Evolutionary conservation across 371 early-diverging fungal species (phyloP), one percentile per base, ranked within the genome.

Genomic region (Mucor indicus): DNA sequence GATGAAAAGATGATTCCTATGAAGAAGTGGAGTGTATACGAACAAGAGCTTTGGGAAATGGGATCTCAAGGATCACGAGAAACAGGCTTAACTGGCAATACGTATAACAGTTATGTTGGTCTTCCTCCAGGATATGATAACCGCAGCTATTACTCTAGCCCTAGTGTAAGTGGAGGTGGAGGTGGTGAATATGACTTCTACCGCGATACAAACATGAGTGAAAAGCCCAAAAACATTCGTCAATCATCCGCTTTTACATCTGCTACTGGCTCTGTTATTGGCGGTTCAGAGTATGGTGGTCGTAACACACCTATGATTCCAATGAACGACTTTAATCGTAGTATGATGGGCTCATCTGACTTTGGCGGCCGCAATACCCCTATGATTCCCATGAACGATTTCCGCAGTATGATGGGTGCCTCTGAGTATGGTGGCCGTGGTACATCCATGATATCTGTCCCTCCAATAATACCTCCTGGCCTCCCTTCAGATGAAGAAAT

Each of bases 1-100:
- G 93, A 93, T 54, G 86, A 91, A 12, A 64, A 81, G 29, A 71
- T 75, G 44, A 91, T 96, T 45, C 91, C 93, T 8, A 67, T 88
- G 60, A 87, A 85, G 81, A 88, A 87, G 61, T 94, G 94, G 94
- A 72, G 81, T 41, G 92, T 92, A 22, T 92, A 91, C 53, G 94
- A 88, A 55, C 82, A 85, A 57, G 86, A 87, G 41, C 59, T 87
- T 31, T 87, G 85, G 87, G 89, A 83, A 48, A 68, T 73, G 48
- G 67, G 68, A 11, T 69, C 80, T 3, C 64, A 67, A 1, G 65
- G 58, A 8, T 77, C 79, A 1, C 32, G 67, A 15, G 73, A 73
- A n/a, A 76, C 77, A 13, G 53, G 57, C 9, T 42, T 60, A 16
- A 69, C 55, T n/a, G 55, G 54, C 1, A 46, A 59, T 13, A 56